Conservation (phyloP, 768 basidiomycete genomes). For the Termitomyces sp. region DNA sequence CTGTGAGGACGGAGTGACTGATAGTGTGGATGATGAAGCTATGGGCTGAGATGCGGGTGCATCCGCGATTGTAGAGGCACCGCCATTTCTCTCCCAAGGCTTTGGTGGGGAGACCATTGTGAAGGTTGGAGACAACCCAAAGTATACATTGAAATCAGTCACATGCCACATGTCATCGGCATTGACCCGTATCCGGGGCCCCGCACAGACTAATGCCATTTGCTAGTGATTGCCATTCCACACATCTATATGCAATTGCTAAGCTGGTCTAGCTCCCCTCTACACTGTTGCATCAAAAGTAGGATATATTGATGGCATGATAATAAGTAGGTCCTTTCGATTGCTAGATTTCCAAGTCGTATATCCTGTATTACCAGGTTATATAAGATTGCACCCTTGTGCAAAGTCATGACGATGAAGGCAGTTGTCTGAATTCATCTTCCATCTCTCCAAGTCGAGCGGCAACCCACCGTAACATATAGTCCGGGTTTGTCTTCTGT, state of each 20-base stretch:
- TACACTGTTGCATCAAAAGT: too few species aligned
- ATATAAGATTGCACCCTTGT: background rate
- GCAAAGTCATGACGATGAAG: background rate
- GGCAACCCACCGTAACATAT: conserved; percentile 24
- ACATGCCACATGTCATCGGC: conserved; percentile 6
- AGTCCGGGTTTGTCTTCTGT: conserved; percentile 19
- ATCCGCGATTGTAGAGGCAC: conserved; percentile 27
- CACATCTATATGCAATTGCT: too few species aligned
- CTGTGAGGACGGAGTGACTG: conserved; percentile 17
- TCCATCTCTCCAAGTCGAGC: conserved; percentile 10
- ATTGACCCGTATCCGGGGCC: background rate
- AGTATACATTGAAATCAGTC: background rate
- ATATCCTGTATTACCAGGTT: too few species aligned
- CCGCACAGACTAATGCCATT: too few species aligned
- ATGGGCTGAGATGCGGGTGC: conserved; percentile 25
- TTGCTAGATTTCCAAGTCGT: too few species aligned
- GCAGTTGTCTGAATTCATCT: background rate
- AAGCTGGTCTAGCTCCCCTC: too few species aligned
- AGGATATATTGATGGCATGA: too few species aligned
- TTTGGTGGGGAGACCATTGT: conserved; percentile 84
- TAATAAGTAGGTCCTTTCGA: too few species aligned
- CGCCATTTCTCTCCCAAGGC: conserved; percentile 76
- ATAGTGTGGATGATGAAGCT: conserved; percentile 26
- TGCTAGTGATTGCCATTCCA: too few species aligned
- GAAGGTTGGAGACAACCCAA: conserved; percentile 3